Conservation (phyloP, 805 yeast species). For the Monosporozyma solicola region DNA sequence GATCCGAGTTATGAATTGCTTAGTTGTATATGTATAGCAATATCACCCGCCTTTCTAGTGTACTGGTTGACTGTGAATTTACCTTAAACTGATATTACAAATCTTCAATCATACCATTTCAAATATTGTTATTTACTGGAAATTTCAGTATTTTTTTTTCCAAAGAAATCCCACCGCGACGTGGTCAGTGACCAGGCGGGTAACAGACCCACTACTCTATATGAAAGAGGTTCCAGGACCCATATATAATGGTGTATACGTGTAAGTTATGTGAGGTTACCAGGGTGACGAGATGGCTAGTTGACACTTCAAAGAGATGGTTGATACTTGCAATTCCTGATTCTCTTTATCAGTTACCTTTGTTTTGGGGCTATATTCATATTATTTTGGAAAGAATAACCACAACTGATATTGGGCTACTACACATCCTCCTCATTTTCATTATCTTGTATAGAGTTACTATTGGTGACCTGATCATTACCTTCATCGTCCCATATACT, state of each 20-base stretch:
- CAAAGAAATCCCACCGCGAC: neutral
- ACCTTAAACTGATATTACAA: neutral
- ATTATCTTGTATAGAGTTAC: neutral
- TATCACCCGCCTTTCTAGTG: neutral
- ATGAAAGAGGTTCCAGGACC: neutral
- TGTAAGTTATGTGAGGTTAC: neutral
- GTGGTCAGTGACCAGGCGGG: neutral
- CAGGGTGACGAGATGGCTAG: neutral
- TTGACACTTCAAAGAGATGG: too few species aligned
- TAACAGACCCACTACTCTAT: neutral
- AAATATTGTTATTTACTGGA: neutral
- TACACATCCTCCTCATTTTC: neutral
- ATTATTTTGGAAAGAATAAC: too few species aligned
- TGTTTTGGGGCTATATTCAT: too few species aligned
- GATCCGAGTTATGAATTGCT: neutral
- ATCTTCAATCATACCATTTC: neutral
- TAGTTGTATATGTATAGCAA: neutral
- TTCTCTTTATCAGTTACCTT: too few species aligned
- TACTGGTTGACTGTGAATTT: neutral
- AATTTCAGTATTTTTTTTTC: neutral
- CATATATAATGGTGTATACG: neutral
- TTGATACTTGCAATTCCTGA: too few species aligned
- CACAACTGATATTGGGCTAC: too few species aligned
- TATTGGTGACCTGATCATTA: neutral
- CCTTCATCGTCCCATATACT: constrained; percentile 3